Evolutionary conservation across 2,329 filamentous ascomycete species (phyloP).

Genomic region (Xylariaceae sp.): DNA sequence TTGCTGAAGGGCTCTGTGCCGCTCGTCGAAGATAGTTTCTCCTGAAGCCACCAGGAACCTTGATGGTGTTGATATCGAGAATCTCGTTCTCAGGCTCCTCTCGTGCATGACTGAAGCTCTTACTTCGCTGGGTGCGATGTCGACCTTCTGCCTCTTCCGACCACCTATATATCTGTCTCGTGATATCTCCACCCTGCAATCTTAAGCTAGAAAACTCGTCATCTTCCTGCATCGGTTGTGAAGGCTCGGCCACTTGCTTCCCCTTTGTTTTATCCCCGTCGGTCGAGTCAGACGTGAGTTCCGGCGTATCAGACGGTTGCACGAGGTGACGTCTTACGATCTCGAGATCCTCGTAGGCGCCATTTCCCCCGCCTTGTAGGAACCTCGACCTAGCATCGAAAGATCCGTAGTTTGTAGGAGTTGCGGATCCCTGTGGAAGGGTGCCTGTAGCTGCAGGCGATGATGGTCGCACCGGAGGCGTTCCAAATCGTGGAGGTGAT

Average conservation of each 20-base stretch:
- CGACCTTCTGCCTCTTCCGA: conserved; percentile 83
- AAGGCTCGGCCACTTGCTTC: conserved; percentile 52
- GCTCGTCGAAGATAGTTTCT: conserved; percentile 84
- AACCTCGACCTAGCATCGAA: conserved; percentile 72
- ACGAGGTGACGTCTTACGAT: conserved; percentile 90
- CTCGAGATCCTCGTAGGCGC: conserved; percentile 84
- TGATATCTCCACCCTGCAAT: conserved; percentile 93
- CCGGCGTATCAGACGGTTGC: conserved; percentile 61
- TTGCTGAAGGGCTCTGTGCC: conserved; percentile 64
- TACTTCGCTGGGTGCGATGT: conserved; percentile 74
- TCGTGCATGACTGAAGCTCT: conserved; percentile 82
- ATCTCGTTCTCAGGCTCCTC: conserved; percentile 81
- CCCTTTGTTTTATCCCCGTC: conserved; percentile 55
- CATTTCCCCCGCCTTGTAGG: conserved; percentile 53
- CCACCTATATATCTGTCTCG: conserved; percentile 95
- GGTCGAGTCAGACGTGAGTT: conserved; percentile 45
- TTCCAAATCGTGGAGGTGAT: conserved; percentile 73
- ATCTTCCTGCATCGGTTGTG: conserved; percentile 56
- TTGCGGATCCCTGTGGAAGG: conserved; percentile 53
- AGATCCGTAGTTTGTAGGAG: conserved; percentile 81
- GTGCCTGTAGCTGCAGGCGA: conserved; percentile 62
- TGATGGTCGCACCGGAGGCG: conserved; percentile 62
- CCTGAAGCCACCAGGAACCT: conserved; percentile 90
- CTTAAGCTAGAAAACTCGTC: conserved; percentile 93
- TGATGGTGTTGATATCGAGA: conserved; percentile 87